phyloP scores from a whole-genome alignment of 495 filamentous ascomycete species.

The Parathielavia hyrcaniae region DNA sequence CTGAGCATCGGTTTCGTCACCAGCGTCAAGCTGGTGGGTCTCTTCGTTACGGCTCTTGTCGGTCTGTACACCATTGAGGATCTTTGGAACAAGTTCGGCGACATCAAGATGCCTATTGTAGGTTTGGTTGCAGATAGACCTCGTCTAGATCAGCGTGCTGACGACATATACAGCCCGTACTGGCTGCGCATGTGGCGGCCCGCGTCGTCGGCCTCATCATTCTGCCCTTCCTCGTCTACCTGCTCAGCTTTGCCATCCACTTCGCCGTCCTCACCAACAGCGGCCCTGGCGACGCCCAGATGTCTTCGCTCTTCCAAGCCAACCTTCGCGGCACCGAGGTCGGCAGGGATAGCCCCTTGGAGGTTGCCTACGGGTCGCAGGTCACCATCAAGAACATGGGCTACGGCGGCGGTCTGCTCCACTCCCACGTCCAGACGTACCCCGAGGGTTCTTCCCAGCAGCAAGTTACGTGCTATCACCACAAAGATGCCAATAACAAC shows the following conservation, averaged over 20 bases:
- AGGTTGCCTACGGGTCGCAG: slow-evolving; percentile 80
- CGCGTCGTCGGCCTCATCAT: slow-evolving; percentile 83
- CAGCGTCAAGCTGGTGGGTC: slow-evolving; percentile 96
- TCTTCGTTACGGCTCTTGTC: slow-evolving; percentile 90
- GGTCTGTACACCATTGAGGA: slow-evolving; percentile 95
- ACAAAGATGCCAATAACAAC: slow-evolving; percentile 99
- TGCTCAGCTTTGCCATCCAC: slow-evolving; percentile 90
- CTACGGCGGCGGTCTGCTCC: slow-evolving; percentile 94
- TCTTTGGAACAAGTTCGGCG: slow-evolving; percentile 96
- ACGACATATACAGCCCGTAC: slow-evolving; percentile 48
- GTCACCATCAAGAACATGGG: slow-evolving; percentile 99
- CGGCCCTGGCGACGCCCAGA: slow-evolving; percentile 94
- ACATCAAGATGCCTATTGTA: slow-evolving; percentile 81
- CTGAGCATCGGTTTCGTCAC: slow-evolving; percentile 94
- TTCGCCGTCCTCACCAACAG: slow-evolving; percentile 90
- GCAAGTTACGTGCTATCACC: slow-evolving; percentile 97
- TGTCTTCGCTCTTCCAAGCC: slow-evolving; percentile 98
- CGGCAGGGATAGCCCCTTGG: slow-evolving; percentile 85
- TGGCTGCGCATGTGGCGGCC: slow-evolving; percentile 70
- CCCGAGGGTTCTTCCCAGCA: slow-evolving; percentile 93
- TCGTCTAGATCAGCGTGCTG: not conserved
- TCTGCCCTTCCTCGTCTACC: slow-evolving; percentile 80
- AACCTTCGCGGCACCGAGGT: slow-evolving; percentile 91
- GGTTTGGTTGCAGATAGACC: slow-evolving; percentile 15
- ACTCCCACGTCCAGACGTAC: slow-evolving; percentile 87